Evolutionary conservation across 768 basidiomycete genomes (phyloP).

Genomic region (Trametes meyenii): DNA sequence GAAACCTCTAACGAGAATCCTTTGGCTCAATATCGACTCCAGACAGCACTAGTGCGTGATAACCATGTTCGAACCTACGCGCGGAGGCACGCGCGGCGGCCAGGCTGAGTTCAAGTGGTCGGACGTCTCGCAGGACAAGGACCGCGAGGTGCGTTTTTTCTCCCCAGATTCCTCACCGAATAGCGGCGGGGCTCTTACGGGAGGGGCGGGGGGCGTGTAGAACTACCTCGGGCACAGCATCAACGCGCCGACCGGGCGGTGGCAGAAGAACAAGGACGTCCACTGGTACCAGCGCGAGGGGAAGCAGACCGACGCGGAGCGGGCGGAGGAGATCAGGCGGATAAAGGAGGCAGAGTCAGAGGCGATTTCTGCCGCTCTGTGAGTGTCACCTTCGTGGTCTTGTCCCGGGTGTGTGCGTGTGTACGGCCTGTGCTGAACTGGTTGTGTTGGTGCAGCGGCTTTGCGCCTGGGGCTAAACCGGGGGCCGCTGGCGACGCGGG

Average conservation of each 20-base stretch:
- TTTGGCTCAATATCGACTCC: too few species aligned
- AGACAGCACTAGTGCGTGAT: too few species aligned
- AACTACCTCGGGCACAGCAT: conserved; percentile 95
- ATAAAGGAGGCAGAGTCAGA: conserved; percentile 91
- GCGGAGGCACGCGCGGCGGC: conserved; percentile 90
- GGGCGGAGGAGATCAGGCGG: conserved; percentile 72
- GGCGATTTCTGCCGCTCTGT: conserved; percentile 81
- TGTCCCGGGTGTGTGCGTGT: too few species aligned
- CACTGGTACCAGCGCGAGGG: conserved; percentile 90
- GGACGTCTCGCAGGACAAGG: conserved; percentile 90
- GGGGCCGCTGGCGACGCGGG: conserved; percentile 4
- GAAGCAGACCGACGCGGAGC: conserved; percentile 45
- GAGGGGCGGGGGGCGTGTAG: too few species aligned
- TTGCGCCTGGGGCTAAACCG: conserved; percentile 47
- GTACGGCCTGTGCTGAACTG: background rate
- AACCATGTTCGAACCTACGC: conserved; percentile 79
- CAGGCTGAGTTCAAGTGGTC: conserved; percentile 92
- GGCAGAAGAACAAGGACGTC: conserved; percentile 97
- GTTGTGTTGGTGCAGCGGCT: conserved; percentile 72
- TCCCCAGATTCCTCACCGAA: too few species aligned
- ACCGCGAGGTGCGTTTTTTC: conserved; percentile 70
- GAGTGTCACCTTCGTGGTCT: too few species aligned
- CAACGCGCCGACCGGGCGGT: conserved; percentile 93
- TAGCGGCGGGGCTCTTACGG: background rate
- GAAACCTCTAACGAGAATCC: background rate